phyloP scores from a whole-genome alignment of 306 rosid genomes.

The Astragalus glycyphyllos region DNA sequence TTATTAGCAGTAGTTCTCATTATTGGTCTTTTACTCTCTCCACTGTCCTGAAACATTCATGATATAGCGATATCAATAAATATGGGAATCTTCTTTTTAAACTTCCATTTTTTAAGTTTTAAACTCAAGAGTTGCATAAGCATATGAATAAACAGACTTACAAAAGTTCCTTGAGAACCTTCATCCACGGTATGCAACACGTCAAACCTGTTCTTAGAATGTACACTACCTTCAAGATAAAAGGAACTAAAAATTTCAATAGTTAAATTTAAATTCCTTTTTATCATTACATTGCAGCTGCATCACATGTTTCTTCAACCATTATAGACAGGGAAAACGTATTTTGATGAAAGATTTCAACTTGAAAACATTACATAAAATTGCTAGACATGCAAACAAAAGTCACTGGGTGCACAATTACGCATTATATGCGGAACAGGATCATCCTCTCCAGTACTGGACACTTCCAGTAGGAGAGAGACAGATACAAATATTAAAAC shows the following conservation, averaged over 20 bases:
- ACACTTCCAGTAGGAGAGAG: no score
- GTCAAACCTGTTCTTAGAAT: slow-evolving; percentile 69
- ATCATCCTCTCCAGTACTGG: no score
- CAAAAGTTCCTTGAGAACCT: slow-evolving; percentile 51
- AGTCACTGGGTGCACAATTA: slow-evolving; percentile 25
- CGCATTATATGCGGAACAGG: background rate
- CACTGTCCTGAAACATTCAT: slow-evolving; percentile 62
- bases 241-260: slow-evolving; percentile 38
- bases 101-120: slow-evolving; percentile 12
- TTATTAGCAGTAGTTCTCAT: slow-evolving; percentile 52
- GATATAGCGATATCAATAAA: slow-evolving; percentile 30
- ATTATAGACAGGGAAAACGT: slow-evolving; percentile 18
- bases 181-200: slow-evolving; percentile 62
- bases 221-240: slow-evolving; percentile 55
- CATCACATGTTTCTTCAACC: slow-evolving; percentile 18
- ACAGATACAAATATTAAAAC: no score
- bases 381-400: slow-evolving; percentile 29
- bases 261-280: slow-evolving; percentile 25
- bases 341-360: slow-evolving; percentile 33
- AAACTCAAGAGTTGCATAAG: slow-evolving; percentile 30
- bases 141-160: slow-evolving; percentile 52
- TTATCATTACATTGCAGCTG: slow-evolving; percentile 29
- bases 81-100: slow-evolving; percentile 29
- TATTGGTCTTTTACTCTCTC: slow-evolving; percentile 46
- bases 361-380: slow-evolving; percentile 8